phyloP scores from a whole-genome alignment of 225 moss, liverwort and hornwort species.

The Polytrichum commune region DNA sequence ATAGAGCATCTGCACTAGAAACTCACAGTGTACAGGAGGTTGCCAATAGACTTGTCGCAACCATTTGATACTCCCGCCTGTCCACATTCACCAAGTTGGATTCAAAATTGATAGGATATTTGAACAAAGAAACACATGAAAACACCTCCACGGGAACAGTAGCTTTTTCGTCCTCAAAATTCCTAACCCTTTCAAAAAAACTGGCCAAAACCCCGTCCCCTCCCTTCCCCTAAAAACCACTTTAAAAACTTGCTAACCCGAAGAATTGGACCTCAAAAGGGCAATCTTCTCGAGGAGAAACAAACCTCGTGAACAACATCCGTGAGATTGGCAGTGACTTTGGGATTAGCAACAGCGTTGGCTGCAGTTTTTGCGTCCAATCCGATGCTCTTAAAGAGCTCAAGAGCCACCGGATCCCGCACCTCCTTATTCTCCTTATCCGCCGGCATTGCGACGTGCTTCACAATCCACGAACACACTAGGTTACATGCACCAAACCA shows the following conservation, averaged over 20 bases:
- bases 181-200: too few species aligned
- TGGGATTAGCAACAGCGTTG: slow-evolving; percentile 82
- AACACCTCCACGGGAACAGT: too few species aligned
- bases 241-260: too few species aligned
- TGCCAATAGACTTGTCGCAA: slow-evolving; percentile 84
- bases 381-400: slow-evolving; percentile 76
- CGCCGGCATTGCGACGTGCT: slow-evolving; percentile 32
- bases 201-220: too few species aligned
- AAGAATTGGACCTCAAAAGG: neutral
- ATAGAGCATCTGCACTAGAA: neutral
- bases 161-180: too few species aligned
- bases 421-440: slow-evolving; percentile 42
- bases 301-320: slow-evolving; percentile 70
- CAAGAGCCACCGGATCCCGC: slow-evolving; percentile 53
- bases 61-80: slow-evolving; percentile 80
- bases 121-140: too few species aligned
- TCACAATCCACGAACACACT: neutral
- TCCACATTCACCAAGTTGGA: slow-evolving; percentile 6
- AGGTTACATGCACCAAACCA: neutral
- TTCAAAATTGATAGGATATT: too few species aligned
- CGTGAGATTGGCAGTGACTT: slow-evolving; percentile 82
- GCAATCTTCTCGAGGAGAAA: neutral
- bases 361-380: slow-evolving; percentile 94
- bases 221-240: too few species aligned
- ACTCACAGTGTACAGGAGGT: slow-evolving; percentile 75